A percentile compares a stretch with the other conserved stretches of the same genome.
phyloP scores from a whole-genome alignment of 169 alveolate species.

The Cryptosporidium sp. region DNA sequence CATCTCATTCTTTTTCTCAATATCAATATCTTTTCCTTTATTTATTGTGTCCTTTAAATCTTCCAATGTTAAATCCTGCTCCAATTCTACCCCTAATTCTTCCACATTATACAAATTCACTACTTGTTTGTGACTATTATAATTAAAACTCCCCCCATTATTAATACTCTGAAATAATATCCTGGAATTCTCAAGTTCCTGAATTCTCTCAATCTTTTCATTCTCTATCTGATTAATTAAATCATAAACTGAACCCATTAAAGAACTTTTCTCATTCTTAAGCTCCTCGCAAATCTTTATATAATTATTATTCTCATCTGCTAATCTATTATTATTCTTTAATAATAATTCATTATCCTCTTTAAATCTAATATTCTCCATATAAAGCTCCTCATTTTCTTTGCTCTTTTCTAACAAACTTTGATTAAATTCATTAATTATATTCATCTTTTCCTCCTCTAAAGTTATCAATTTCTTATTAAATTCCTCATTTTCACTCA shows the following conservation, averaged over 20 bases:
- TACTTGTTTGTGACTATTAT: not conserved
- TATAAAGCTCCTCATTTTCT: constrained; percentile 50
- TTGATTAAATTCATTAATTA: constrained; percentile 30
- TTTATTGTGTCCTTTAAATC: constrained; percentile 42
- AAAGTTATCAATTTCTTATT: not conserved
- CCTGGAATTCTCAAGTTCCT: constrained; percentile 68
- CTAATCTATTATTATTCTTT: constrained; percentile 11
- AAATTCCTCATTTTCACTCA: constrained; percentile 1
- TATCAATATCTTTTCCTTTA: not conserved
- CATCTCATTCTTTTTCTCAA: not conserved
- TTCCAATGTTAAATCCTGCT: constrained; percentile 28
- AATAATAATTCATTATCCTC: constrained; percentile 34
- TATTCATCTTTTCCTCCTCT: constrained; percentile 4
- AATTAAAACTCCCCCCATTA: not conserved
- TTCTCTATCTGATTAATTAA: constrained; percentile 67
- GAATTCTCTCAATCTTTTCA: constrained; percentile 73
- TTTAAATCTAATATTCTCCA: constrained; percentile 3
- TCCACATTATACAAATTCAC: not conserved
- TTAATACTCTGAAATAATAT: constrained; percentile 63
- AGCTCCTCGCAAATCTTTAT: constrained; percentile 26
- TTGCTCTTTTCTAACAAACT: not conserved
- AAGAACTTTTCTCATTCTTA: constrained; percentile 43
- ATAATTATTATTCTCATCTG: constrained; percentile 32
- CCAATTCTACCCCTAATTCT: not conserved
- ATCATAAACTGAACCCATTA: constrained; percentile 62